Base-by-base conservation (phyloP, 2,329 filamentous ascomycete genomes). In the Fusarium proliferatum region DNA sequence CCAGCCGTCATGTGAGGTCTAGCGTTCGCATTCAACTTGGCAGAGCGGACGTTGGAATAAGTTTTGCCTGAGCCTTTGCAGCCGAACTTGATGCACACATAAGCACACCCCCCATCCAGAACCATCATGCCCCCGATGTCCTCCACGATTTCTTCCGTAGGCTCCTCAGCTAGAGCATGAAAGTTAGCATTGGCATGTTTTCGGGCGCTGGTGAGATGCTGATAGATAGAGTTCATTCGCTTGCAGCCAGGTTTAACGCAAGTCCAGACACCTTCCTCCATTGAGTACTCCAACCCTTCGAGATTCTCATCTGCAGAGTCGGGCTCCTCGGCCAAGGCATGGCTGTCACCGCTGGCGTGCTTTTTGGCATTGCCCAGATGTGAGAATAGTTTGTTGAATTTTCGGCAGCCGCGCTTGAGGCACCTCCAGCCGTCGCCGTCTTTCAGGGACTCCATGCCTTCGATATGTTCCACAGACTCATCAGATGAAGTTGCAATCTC, bases 341-440 rank as follows among this genome's bases (percentile, higher is more conserved):
- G 66, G 3, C 16, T 16, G 5, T 68, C 41, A 1, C 42, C 10
- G 5, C 1, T 19, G 12, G 12, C 42, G n/a, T 69, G 65, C 6
- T n/a, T 55, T 4, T 16, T 53, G 9, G 58, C 66, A 5, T 38
- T 45, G 3, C 60, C 28, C 1, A 68, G 11, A 9, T 42, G 21
- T 3, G 28, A 26, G 16, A 42, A 46, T 11, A 34, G 9, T 11
- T 46, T 59, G 9, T 53, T 55, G 5, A n/a, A 46, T 17, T 38
- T 51, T 12, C 23, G 52, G 46, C 67, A 69, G 19, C 59, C 52
- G 2, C 23, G 41, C 53, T 70, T 69, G 2, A 65, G 41, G 13
- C 67, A 69, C 1, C 5, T 46, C 67, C 67, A 69, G 1, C 26
- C 23, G 0, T 33, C 46, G 1, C 42, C 23, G 8, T 57, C 62